Base-by-base conservation (phyloP, 1,284 basidiomycete genomes). In the Quambalaria eucalypti region DNA sequence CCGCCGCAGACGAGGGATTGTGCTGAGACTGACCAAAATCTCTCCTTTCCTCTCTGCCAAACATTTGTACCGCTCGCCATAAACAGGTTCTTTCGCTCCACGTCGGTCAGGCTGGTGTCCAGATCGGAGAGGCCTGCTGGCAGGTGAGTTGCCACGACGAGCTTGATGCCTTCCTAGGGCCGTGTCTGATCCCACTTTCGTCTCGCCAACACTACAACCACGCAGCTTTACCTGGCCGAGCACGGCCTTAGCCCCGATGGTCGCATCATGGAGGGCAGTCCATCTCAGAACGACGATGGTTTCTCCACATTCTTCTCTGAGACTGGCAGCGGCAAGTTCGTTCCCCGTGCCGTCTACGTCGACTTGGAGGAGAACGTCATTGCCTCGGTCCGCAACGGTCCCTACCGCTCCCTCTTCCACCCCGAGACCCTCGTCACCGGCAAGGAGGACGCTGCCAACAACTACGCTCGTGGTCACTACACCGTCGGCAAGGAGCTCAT, bases 381-480 rank as follows among this genome's bases (percentile, higher is more conserved):
- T 76, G 93, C 97, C 75, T 91, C 93, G 74, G 91, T 99, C 76
- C 88, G 90, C 79, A 88, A 85, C 54, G 95, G 95, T 66, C 85
- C 86, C 56, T 98, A 96, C 81, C 84, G 89, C 75, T 85, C 85
- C 62, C 85, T 99, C 51, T 98, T 99, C 83, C 95, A 98, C 80
- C 95, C 95, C 10, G 95, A 98, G 82, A 95, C 91, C 61, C 86
- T 98, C 82, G 88, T 99, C 78, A 90, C 87, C 57, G 95, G 95
- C 69, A 98, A 98, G 82, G 95, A 99, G 82, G 95, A 98, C 76
- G 93, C 92, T 55, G 93, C 93, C 65, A 99, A 96, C 83, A 98
- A 98, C 79, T 98, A 51, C 61, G 69, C 84, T 87, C 69, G 88
- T 90, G 65, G 62, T 52, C 77, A 78, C 70, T 97, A 98, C 81